Evolutionary conservation across 805 yeast genomes (phyloP), one percentile per base, ranked within the genome.

Genomic region (Huiozyma sinensis): DNA sequence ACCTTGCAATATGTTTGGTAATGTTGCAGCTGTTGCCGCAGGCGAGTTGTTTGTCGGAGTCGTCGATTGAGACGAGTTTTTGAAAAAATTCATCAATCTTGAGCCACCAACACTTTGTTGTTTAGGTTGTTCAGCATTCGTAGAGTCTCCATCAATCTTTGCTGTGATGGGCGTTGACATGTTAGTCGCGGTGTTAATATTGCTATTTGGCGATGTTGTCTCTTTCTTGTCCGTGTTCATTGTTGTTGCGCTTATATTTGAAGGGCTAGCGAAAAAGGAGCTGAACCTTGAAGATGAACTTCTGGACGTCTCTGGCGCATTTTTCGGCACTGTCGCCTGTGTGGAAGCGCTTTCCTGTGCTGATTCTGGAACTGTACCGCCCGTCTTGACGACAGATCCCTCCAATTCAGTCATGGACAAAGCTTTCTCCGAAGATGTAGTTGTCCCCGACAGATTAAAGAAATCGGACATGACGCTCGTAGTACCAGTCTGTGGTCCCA

Each of bases 271-370:
- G 47, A 64, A 64, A 43, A 64, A 64, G 7, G 67, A 63, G 3
- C 66, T 59, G 45, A 64, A 64, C 46, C 67, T 58, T 13, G 68
- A 64, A 11, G 60, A 55, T 2, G 54, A 43, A 33, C 55, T 48
- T 45, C 50, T 50, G 40, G 47, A 46, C 10, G 41, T 35, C 9
- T 41, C 43, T 10, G 39, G 10, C 17, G 39, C 32, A 1, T 17
- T 10, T 28, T 33, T 27, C 33, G 17, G 24, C 24, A 17, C 24
- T 17, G 24, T 17, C 24, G 4, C 24, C 24, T 17, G 24, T 17
- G 24, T 17, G 24, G 24, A 17, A 17, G 24, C 24, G 24, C 24
- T 17, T 17, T 17, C 24, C 24, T 17, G 24, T 17, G 24, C 24
- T 17, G 24, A 17, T 17, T 17, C 24, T 17, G 24, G 24, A 17